Evolutionary conservation across 106 monocot species (phyloP), one percentile per base, ranked within the genome.

Genomic region (Amphibolis antarctica): DNA sequence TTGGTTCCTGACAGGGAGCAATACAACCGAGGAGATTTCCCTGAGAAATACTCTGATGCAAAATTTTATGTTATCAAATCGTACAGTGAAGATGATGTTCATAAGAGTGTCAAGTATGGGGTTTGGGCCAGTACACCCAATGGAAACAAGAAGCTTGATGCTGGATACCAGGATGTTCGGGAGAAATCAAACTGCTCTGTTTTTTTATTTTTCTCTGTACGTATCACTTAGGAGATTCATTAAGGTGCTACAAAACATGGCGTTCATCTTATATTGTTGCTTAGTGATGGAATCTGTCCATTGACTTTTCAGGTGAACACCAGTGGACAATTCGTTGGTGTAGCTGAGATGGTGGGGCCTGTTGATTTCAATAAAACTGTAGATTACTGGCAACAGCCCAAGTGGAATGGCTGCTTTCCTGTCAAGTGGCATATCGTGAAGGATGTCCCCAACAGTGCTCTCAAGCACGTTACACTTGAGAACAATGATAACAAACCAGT

Each of bases 401-500:
- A 94, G 71, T 94, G 94, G 94, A 83, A 44, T 66, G 94, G 94
- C 10, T 89, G 83, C 66, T 83, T 94, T 54, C 63, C 81, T 69
- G 70, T 94, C 4, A 94, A 89, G 78, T 94, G 93, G 93, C 93
- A 94, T 63, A 82, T 94, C 70, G 73, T 94, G 17, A 89, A 94
- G 77, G 94, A 94, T 76, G 83, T 94, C 5, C 94, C 94, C 0
- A 94, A 94, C 75, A 74, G 54, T 62, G 59, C 80, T 44, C 64
- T 94, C 5, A 84, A 81, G 72, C 83, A 86, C 60, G 86, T 94
- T 26, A 81, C 69, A 18, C 55, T 94, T 10, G 93, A 94, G 59
- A 83, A 89, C 65, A 94, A 94, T 71, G 93, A 89, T n/a, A 89
- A 86, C 60, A 94, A 89, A 70, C 93, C 93, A 3, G 93, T 94